Percentiles rank a stretch among this genome's conserved stretches.
These are phyloP conservation scores for Penicillium carneum DNA, from an alignment of 2,329 filamentous ascomycete genomes.

Conservation along the genomic window DNA sequence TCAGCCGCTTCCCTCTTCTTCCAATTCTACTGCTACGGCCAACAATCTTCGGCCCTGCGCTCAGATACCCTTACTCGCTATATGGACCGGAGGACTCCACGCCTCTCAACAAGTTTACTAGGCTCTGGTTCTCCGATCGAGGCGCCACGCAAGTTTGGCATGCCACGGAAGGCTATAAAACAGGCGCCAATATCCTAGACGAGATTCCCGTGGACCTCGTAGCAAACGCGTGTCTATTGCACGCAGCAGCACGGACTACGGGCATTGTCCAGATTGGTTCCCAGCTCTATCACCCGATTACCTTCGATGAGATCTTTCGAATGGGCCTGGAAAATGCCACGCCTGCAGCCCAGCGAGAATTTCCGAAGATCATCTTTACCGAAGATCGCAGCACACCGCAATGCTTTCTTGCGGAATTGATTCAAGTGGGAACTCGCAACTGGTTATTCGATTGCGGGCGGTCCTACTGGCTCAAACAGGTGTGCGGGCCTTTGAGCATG, in stretches of 20 bases:
- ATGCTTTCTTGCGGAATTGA: constrained; percentile 43
- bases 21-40: constrained; percentile 42
- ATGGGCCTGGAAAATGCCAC: constrained; percentile 32
- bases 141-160: constrained; percentile 43
- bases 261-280: constrained; percentile 43
- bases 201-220: constrained; percentile 47
- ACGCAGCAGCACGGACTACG: constrained; percentile 40
- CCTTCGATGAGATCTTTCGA: constrained; percentile 40
- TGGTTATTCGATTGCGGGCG: constrained; percentile 45
- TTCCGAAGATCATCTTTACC: constrained; percentile 41
- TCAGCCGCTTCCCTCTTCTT: constrained; percentile 38
- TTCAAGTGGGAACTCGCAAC: constrained; percentile 43
- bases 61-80: constrained; percentile 41
- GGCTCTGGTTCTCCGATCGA: constrained; percentile 36
- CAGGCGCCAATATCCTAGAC: constrained; percentile 42
- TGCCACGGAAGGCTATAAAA: constrained; percentile 38
- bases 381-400: constrained; percentile 39
- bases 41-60: constrained; percentile 42
- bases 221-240: constrained; percentile 43
- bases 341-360: constrained; percentile 29
- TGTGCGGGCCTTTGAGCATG: constrained; percentile 42
- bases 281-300: constrained; percentile 39
- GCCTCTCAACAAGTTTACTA: constrained; percentile 43
- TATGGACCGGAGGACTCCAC: constrained; percentile 44
- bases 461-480: constrained; percentile 44